Evolutionary conservation across 1,284 basidiomycete genomes (phyloP), one percentile per base, ranked within the genome.

Genomic region (Trichosporon faecale): DNA sequence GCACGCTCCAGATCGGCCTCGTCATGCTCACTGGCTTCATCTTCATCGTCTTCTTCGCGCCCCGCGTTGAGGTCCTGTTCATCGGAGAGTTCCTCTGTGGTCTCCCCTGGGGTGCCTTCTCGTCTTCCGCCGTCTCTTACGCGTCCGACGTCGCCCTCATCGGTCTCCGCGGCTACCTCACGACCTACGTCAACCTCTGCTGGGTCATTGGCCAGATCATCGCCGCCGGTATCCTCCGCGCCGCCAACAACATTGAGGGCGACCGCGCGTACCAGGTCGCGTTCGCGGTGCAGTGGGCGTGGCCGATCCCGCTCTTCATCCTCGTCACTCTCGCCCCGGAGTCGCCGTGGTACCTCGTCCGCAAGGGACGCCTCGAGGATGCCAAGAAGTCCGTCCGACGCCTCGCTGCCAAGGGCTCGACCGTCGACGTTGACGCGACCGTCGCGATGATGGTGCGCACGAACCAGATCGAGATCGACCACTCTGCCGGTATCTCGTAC

Each of bases 61-160:
- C 71, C 0, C 68, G 60, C 27, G 67, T 72, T 49, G 64, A 66
- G 66, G 64, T 71, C 14, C 67, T 76, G 6, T 72, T 76, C 66
- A 40, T 73, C 44, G 75, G 75, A 16, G 69, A 77, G 68, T 35
- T 77, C 27, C 73, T 77, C 27, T 76, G 73, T 44, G 76, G 76
- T 66, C 31, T 78, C 1, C 84, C 84, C 5, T 86, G 85, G 85
- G 85, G 85, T 74, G 80, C 81, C 44, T 83, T 81, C 73, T 72
- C 74, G 2, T 69, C 68, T 12, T 72, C 71, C 0, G 69, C 71
- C 0, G 68, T 68, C n/a, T 70, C 85, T 0, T 87, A 86, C 73
- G 86, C 86, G 12, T 80, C 83, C 18, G 86, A 87, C 65, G 82
- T 86, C 23, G 83, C 82, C 49, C 86, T 86, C 2, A 66, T 76